Evolutionary conservation across 768 basidiomycete genomes (phyloP).

Genomic region (Tylopilus felleus): DNA sequence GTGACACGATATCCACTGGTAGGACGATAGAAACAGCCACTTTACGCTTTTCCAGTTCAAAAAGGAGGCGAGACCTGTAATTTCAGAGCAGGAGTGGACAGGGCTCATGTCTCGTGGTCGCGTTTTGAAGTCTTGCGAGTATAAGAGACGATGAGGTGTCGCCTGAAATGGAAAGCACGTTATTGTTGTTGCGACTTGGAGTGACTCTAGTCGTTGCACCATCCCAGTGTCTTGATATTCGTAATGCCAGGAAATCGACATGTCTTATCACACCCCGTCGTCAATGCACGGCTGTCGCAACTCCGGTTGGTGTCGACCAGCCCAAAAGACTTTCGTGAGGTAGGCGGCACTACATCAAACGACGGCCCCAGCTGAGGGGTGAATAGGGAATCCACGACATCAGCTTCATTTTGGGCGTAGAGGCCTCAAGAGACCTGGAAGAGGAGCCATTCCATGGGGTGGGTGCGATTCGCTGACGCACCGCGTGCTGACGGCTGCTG

Average conservation of each 20-base stretch:
- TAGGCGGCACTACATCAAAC: constrained; percentile 24
- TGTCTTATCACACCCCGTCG: constrained; percentile 64
- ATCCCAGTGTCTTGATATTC: background rate
- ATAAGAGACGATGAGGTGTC: constrained; percentile 65
- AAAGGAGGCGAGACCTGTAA: constrained; percentile 49
- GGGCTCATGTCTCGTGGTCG: constrained; percentile 48
- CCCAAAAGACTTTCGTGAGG: constrained; percentile 79
- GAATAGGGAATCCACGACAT: constrained; percentile 69
- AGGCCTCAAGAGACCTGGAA: constrained; percentile 70
- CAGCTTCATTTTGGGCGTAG: constrained; percentile 76
- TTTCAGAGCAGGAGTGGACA: constrained; percentile 58
- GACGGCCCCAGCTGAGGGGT: constrained; percentile 1
- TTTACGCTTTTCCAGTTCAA: constrained; percentile 82
- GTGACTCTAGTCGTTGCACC: background rate
- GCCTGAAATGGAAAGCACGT: background rate
- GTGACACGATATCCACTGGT: constrained; percentile 7
- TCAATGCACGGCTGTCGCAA: constrained; percentile 70
- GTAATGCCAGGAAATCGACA: constrained; percentile 41
- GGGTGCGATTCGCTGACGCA: constrained; percentile 22
- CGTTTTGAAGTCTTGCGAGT: constrained; percentile 86
- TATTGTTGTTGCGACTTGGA: background rate
- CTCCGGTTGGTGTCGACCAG: constrained; percentile 58
- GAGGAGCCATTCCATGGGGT: constrained; percentile 64
- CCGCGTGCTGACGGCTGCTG: background rate
- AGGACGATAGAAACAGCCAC: constrained; percentile 83